These are phyloP conservation scores for Pseudoturritis turrita DNA, from an alignment of 345 rosid genomes.

Conservation along the genomic window DNA sequence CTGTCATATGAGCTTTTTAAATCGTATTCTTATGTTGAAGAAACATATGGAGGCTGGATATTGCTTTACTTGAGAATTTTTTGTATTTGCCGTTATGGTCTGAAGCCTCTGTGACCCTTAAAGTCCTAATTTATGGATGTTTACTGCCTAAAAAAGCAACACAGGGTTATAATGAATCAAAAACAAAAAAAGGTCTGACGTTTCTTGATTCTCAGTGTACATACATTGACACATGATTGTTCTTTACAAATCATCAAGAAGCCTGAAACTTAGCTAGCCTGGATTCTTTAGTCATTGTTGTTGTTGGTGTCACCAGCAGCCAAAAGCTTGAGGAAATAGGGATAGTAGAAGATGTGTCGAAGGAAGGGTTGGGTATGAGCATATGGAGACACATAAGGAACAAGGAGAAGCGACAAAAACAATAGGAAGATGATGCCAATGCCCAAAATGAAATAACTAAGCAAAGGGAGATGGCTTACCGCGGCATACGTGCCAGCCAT, in stretches of 20 bases:
- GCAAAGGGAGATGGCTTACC: constrained; percentile 14
- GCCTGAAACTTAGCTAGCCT: neutral
- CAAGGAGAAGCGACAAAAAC: neutral
- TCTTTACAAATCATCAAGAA: neutral
- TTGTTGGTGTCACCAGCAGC: constrained; percentile 1
- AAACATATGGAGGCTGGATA: too few species aligned
- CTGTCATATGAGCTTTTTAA: too few species aligned
- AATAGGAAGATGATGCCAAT: neutral
- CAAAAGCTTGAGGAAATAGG: constrained; percentile 12
- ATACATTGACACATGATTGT: neutral
- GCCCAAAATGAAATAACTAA: neutral
- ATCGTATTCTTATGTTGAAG: too few species aligned
- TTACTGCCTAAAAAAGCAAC: too few species aligned
- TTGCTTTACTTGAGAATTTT: too few species aligned
- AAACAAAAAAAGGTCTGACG: neutral
- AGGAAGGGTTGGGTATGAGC: neutral
- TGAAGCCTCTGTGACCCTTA: too few species aligned
- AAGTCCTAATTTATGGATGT: too few species aligned
- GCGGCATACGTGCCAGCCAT: constrained; percentile 16
- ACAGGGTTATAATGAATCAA: too few species aligned
- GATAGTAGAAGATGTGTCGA: neutral
- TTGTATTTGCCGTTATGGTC: too few species aligned
- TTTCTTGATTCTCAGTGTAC: neutral
- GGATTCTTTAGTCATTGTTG: neutral
- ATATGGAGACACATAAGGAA: constrained; percentile 3